Evolutionary conservation across 2,329 filamentous ascomycete species (phyloP).

Genomic region (Periconia sp.): DNA sequence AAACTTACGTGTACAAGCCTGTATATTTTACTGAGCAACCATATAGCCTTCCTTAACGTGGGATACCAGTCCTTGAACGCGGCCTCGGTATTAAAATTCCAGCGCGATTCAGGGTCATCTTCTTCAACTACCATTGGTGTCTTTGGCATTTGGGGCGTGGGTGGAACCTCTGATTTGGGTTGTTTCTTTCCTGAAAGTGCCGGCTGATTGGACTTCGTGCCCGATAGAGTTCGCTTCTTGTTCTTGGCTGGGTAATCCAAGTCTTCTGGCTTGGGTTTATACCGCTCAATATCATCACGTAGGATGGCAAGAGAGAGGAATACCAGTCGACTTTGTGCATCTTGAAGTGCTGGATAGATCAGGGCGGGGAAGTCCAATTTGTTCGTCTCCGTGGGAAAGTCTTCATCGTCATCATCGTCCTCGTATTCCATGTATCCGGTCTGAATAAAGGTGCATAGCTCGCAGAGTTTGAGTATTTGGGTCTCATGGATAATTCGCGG

Average conservation of each 20-base stretch:
- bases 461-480: constrained; percentile 69
- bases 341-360: constrained; percentile 69
- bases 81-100: constrained; percentile 63
- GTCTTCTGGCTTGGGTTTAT: constrained; percentile 69
- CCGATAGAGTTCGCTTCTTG: constrained; percentile 50
- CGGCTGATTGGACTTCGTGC: constrained; percentile 49
- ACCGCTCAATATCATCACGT: constrained; percentile 71
- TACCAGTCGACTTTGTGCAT: constrained; percentile 70
- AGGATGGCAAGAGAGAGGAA: constrained; percentile 68
- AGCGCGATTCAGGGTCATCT: constrained; percentile 58
- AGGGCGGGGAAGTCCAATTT: constrained; percentile 67
- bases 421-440: constrained; percentile 66
- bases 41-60: constrained; percentile 70
- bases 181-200: constrained; percentile 61
- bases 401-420: constrained; percentile 59
- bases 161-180: constrained; percentile 45
- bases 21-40: constrained; percentile 72
- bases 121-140: constrained; percentile 57
- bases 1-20: constrained; percentile 68
- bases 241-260: constrained; percentile 67
- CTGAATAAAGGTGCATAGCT: constrained; percentile 70
- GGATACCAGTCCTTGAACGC: constrained; percentile 69
- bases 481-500: constrained; percentile 71
- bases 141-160: constrained; percentile 51
- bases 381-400: constrained; percentile 56